Conservation (phyloP, 306 rosid genomes). For the Medicago arabica region DNA sequence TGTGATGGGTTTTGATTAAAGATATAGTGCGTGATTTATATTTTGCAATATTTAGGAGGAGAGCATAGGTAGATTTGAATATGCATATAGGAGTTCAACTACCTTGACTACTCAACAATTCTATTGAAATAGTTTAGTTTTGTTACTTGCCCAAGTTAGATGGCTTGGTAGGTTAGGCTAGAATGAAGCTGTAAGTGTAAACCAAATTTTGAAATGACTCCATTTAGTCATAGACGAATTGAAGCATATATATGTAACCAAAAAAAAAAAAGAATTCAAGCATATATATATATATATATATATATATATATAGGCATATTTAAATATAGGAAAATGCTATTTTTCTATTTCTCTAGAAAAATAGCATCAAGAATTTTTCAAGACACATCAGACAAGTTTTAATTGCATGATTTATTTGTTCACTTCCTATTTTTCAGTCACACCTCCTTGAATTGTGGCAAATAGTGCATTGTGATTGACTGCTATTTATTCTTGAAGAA, state of each 20-base stretch:
- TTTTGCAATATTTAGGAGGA: background rate
- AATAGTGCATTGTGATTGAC: no score
- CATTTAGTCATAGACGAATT: background rate
- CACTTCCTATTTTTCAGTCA: no score
- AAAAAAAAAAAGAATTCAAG: no score
- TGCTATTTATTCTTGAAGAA: no score
- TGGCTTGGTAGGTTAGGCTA: conserved; percentile 50
- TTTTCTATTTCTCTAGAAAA: no score
- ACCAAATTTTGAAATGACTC: background rate
- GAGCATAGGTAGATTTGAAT: conserved; percentile 41
- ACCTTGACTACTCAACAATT: conserved; percentile 46
- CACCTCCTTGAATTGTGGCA: no score
- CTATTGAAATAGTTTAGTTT: conserved; percentile 15
- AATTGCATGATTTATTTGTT: no score
- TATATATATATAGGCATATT: background rate
- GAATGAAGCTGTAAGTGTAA: background rate
- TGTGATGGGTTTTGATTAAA: conserved; percentile 31
- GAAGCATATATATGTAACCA: no score
- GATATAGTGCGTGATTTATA: conserved; percentile 28
- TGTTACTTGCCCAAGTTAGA: background rate
- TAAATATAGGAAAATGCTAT: no score
- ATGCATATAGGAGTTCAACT: conserved; percentile 62
- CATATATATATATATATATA: background rate
- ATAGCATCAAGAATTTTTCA: no score
- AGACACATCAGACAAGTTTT: no score